These are phyloP conservation scores for Eutrema salsugineum DNA, from an alignment of 441 rosid species.

Conservation along the genomic window DNA sequence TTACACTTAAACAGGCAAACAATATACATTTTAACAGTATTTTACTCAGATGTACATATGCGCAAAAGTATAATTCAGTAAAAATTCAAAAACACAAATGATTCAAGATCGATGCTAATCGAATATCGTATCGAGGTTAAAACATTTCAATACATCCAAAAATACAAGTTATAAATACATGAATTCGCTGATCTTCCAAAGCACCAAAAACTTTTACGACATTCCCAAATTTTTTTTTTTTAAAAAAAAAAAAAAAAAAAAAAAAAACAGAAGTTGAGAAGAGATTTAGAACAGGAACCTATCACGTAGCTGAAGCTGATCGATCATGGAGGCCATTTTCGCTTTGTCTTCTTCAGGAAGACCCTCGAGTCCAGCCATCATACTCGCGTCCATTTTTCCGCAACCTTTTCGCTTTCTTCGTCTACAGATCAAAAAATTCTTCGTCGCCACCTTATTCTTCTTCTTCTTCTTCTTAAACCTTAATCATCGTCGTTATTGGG, in stretches of 20 bases:
- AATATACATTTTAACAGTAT: no score
- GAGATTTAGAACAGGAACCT: constrained; percentile 49
- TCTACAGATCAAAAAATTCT: neutral
- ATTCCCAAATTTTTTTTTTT: neutral
- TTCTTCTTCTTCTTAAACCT: constrained; percentile 22
- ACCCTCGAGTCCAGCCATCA: constrained; percentile 78
- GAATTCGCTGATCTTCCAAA: no score
- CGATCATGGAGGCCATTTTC: constrained; percentile 77
- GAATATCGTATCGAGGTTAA: no score
- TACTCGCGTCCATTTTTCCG: constrained; percentile 91
- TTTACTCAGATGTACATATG: no score
- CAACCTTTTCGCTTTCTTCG: neutral
- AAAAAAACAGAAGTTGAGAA: no score
- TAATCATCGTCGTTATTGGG: neutral
- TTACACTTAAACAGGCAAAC: no score
- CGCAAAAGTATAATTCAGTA: neutral
- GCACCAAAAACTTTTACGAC: no score
- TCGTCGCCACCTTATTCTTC: constrained; percentile 9
- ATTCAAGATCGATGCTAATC: neutral
- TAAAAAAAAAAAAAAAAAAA: no score
- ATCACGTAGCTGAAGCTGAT: constrained; percentile 91
- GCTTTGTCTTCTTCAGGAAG: constrained; percentile 75
- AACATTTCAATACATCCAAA: no score
- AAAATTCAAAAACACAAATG: neutral
- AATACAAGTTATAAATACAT: no score